Conservation (phyloP, 1,284 basidiomycete species). For the Termitomyces sp. region DNA sequence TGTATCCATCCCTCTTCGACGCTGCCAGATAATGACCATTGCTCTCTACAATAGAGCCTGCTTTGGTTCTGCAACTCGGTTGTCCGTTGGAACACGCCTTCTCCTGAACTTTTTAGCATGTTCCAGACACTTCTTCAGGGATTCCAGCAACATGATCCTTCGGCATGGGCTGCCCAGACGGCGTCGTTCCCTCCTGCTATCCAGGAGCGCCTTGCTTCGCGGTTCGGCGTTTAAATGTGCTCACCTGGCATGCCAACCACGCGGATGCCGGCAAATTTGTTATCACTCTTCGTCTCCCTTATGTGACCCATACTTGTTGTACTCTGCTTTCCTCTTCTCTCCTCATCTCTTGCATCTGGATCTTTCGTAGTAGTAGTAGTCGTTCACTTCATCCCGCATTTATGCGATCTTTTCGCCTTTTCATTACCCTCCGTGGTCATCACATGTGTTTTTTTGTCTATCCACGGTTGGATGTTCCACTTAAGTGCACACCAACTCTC, state of each 20-base stretch:
- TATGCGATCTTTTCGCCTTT: constrained; percentile 10
- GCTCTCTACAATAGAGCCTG: constrained; percentile 56
- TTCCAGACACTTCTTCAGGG: constrained; percentile 81
- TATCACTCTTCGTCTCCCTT: constrained; percentile 9
- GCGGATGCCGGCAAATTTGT: neutral
- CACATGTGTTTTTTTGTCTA: neutral
- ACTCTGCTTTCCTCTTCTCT: constrained; percentile 12
- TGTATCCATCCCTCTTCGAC: constrained; percentile 20
- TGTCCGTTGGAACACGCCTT: constrained; percentile 88
- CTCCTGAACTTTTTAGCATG: constrained; percentile 84
- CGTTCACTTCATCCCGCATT: constrained; percentile 12
- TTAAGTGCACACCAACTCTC: constrained; percentile 3
- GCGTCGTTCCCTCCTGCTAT: constrained; percentile 73
- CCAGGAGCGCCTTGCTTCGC: constrained; percentile 68
- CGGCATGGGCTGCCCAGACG: constrained; percentile 75
- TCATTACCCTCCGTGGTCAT: constrained; percentile 7
- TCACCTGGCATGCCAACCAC: neutral
- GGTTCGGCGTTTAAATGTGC: constrained; percentile 64
- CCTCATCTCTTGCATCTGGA: constrained; percentile 38
- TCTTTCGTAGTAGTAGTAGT: constrained; percentile 40
- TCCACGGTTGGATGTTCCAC: constrained; percentile 6
- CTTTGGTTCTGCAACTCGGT: constrained; percentile 98
- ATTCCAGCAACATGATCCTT: constrained; percentile 80
- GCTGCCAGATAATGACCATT: constrained; percentile 8
- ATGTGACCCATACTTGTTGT: constrained; percentile 8